Evolutionary conservation across 2,329 filamentous ascomycete genomes (phyloP).

Genomic region (Clonostachys solani): DNA sequence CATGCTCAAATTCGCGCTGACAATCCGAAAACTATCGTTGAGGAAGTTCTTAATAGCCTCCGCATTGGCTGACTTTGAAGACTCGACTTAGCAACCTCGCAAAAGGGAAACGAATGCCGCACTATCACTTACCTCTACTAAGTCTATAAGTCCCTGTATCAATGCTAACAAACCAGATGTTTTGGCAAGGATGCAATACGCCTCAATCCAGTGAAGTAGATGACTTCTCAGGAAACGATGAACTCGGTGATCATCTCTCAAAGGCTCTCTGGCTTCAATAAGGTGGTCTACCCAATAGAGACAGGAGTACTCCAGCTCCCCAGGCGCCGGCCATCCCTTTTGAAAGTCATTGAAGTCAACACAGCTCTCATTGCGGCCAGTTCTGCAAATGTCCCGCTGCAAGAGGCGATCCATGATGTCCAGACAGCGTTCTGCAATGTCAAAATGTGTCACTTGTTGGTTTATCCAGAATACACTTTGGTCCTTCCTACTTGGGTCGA

Average conservation of each 20-base stretch:
- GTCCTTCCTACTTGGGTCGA: slow-evolving; percentile 15
- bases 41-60: not conserved
- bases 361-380: not conserved
- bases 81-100: not conserved
- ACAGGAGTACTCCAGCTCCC: not conserved
- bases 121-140: not conserved
- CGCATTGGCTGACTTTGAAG: not conserved
- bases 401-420: not conserved
- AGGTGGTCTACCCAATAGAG: not conserved
- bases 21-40: not conserved
- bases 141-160: not conserved
- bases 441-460: slow-evolving; percentile 19
- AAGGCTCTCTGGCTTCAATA: not conserved
- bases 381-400: not conserved
- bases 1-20: not conserved
- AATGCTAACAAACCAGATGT: not conserved
- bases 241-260: not conserved
- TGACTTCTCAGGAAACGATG: not conserved
- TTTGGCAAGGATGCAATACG: not conserved
- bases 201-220: not conserved
- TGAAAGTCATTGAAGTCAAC: not conserved
- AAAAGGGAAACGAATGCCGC: not conserved
- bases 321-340: not conserved
- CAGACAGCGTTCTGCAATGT: slow-evolving; percentile 13
- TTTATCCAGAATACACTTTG: slow-evolving; percentile 28